These are phyloP conservation scores for Actinomortierella ambigua DNA, from an alignment of 371 early-diverging fungal species.

Conservation along the genomic window DNA sequence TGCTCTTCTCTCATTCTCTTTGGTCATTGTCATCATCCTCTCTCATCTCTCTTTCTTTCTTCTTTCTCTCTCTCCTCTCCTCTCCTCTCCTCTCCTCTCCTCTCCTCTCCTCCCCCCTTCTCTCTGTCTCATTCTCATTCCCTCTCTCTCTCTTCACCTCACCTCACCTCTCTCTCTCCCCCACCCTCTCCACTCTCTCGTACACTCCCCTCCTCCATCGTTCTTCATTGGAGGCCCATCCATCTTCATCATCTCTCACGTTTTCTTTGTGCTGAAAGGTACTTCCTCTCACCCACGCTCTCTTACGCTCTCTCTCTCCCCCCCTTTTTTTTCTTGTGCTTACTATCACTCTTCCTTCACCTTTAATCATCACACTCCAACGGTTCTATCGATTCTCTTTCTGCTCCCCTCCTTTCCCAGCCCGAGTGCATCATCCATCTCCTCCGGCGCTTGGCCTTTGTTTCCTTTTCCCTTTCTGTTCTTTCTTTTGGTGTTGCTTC, in stretches of 20 bases:
- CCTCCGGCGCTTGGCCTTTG: too few species aligned
- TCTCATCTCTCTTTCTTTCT: constrained; percentile 3
- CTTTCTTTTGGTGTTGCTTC: too few species aligned
- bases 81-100: background rate
- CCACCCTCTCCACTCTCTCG: background rate
- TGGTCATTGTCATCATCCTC: constrained; percentile 1
- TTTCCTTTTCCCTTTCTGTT: too few species aligned
- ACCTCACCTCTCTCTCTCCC: constrained; percentile 5
- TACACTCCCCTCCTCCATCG: background rate
- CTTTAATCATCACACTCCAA: background rate
- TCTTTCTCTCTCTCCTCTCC: background rate
- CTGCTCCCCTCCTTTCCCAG: background rate
- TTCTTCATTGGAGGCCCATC: background rate
- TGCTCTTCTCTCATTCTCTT: background rate
- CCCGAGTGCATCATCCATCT: too few species aligned
- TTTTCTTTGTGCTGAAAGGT: background rate
- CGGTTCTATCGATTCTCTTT: background rate
- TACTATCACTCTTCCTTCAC: background rate
- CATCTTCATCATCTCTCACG: background rate
- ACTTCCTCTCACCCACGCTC: too few species aligned
- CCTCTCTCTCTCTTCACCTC: constrained; percentile 7
- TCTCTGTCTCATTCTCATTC: background rate
- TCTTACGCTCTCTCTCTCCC: constrained; percentile 1
- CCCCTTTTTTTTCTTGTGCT: background rate
- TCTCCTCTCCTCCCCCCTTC: background rate